Conservation (phyloP, 345 rosid genomes). For the Salix arbutifolia region DNA sequence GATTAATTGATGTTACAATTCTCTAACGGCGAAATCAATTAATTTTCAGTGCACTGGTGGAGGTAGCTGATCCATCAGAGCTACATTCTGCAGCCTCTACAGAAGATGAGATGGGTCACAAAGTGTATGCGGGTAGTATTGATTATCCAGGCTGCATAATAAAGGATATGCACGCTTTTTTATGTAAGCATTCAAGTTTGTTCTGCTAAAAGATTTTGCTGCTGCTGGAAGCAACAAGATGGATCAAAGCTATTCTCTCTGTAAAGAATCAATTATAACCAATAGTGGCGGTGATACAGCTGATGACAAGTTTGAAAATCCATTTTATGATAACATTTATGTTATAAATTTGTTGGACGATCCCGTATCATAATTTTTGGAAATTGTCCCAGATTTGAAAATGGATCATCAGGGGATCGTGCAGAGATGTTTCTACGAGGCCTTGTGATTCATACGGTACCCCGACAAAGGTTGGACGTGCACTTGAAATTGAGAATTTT, state of each 20-base stretch:
- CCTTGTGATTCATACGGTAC: too few species aligned
- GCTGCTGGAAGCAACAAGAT: conserved; percentile 21
- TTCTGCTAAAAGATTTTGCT: background rate
- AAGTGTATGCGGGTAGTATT: conserved; percentile 11
- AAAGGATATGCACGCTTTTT: background rate
- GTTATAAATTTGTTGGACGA: conserved; percentile 27
- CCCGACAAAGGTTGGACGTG: too few species aligned
- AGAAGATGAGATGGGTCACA: conserved; percentile 17
- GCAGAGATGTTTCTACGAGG: conserved; percentile 45
- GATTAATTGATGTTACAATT: too few species aligned
- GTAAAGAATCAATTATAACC: conserved; percentile 18
- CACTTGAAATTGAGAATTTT: too few species aligned
- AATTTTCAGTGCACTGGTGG: too few species aligned
- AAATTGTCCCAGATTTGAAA: conserved; percentile 39
- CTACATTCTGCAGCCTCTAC: conserved; percentile 8
- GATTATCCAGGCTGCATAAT: background rate
- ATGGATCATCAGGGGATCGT: conserved; percentile 31
- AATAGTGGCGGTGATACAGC: conserved; percentile 7
- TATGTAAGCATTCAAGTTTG: background rate
- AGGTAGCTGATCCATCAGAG: conserved; percentile 8
- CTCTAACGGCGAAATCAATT: too few species aligned
- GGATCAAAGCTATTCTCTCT: conserved; percentile 17
- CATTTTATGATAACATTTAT: conserved; percentile 7
- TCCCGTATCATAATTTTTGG: conserved; percentile 59
- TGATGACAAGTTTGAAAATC: conserved; percentile 19